Base-by-base conservation (phyloP, 768 basidiomycete species). In the Cystofilobasidium ferigula region DNA sequence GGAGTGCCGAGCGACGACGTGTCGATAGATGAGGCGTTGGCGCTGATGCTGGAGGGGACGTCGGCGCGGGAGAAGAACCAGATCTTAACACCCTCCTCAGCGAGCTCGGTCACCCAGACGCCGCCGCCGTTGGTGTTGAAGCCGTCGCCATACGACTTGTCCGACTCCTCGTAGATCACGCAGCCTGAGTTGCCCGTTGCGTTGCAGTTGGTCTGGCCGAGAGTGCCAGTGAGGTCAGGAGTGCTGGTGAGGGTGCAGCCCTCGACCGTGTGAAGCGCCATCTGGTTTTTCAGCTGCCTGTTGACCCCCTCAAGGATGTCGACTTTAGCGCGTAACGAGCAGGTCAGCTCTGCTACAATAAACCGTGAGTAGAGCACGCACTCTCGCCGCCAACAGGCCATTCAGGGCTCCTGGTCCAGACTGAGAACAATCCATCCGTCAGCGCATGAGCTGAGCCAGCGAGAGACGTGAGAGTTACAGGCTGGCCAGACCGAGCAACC, bases 71-170 rank as follows among this genome's bases (percentile, higher is more conserved):
- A 4, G 58, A 48, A 34, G 58, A 66, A 66, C 64, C 64, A 66
- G 43, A 66, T 66, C 13, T n/a, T 45, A 34, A 53, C 48, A n/a
- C 57, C 36, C 13, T 42, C 38, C 38, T 61, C 59, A 3, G 58
- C 60, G 24, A 67, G 48, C 53, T 60, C 57, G 32, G 40, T 54
- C 20, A 67, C 59, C 59, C 59, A 67, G 35, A 54, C 58, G 32
- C 65, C 65, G 40, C 65, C 65, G 26, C 65, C 65, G 24, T 14
- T 35, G 3, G 24, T 3, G 40, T 53, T 61, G 32, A 61, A 67
- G 7, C 38, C 59, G 20, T 4, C 38, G 3, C 65, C 65, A 51
- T 61, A 67, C 14, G 48, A 61, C 26, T 20, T 20, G 42, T 22
- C 24, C 22, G 58, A 56, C 16, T 51, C 32, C 6, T 35, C 22